Conservation (phyloP, 208 protist genomes). For the Leptomonas pyrrhocoris region DNA sequence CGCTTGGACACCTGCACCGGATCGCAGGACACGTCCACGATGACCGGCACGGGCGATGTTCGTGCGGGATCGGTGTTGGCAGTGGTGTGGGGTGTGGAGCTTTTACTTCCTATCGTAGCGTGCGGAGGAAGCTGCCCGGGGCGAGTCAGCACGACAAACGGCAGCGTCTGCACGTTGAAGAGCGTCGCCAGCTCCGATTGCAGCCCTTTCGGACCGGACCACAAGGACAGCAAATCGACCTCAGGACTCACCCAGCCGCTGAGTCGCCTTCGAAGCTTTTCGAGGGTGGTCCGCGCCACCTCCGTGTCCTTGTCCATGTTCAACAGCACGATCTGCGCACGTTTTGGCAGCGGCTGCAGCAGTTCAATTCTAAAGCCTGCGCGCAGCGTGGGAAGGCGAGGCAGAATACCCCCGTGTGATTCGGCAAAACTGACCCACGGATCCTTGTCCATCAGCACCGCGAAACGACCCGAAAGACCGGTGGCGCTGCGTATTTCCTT, state of each 20-base stretch:
- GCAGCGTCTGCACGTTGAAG: slow-evolving; percentile 59
- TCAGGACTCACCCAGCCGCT: slow-evolving; percentile 65
- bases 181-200: slow-evolving; percentile 67
- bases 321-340: slow-evolving; percentile 84
- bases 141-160: slow-evolving; percentile 63
- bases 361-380: slow-evolving; percentile 33
- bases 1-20: slow-evolving; percentile 15
- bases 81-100: slow-evolving; percentile 10
- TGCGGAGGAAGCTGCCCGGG: slow-evolving; percentile 17
- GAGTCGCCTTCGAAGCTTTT: slow-evolving; percentile 34
- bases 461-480: slow-evolving; percentile 31
- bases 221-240: slow-evolving; percentile 75
- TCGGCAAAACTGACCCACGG: slow-evolving; percentile 70
- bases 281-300: slow-evolving; percentile 38
- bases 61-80: neutral
- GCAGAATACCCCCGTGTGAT: slow-evolving; percentile 47
- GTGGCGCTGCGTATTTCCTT: slow-evolving; percentile 29
- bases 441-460: slow-evolving; percentile 47
- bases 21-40: slow-evolving; percentile 18
- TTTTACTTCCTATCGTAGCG: neutral
- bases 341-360: slow-evolving; percentile 46
- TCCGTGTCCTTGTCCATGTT: slow-evolving; percentile 70
- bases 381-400: slow-evolving; percentile 18
- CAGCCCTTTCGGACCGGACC: slow-evolving; percentile 72
- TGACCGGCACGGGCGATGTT: slow-evolving; percentile 10